phyloP scores from a whole-genome alignment of 1,284 basidiomycete genomes.

The Boletus sp. region DNA sequence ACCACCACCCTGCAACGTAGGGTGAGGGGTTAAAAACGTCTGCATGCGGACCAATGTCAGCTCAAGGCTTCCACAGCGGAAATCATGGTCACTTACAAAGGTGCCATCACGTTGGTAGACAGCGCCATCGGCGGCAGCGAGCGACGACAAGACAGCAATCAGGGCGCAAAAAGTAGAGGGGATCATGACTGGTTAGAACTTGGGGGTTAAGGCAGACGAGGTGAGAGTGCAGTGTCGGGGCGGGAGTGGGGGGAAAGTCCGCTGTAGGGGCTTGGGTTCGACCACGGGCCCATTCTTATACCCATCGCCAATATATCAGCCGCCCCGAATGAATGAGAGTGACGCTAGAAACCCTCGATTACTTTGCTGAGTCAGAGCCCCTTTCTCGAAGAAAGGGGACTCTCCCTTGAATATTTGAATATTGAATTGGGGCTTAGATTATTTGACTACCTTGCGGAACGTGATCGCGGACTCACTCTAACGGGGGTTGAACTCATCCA shows the following conservation, averaged over 20 bases:
- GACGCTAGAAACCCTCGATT: no score
- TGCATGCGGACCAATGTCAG: neutral
- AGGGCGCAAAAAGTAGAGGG: conserved; percentile 14
- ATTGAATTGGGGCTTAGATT: neutral
- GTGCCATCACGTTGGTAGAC: conserved; percentile 18
- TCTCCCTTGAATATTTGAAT: neutral
- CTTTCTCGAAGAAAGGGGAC: neutral
- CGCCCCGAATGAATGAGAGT: conserved; percentile 1
- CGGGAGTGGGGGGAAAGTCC: neutral
- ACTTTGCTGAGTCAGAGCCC: neutral
- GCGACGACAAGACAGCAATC: conserved; percentile 10
- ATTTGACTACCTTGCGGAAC: conserved; percentile 2
- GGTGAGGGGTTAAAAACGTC: conserved; percentile 14
- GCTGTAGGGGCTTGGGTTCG: neutral
- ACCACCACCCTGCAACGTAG: neutral
- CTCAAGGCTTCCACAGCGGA: rapidly evolving
- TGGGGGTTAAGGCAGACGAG: neutral
- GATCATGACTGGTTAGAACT: conserved; percentile 13
- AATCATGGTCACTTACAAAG: conserved; percentile 9
- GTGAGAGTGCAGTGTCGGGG: neutral
- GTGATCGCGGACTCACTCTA: conserved; percentile 4
- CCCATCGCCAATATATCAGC: conserved; percentile 13
- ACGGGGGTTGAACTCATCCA: no score
- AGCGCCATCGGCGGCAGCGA: conserved; percentile 15
- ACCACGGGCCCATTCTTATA: conserved; percentile 17